Conservation (phyloP, 2,329 filamentous ascomycete species). For the Fusarium virguliforme region DNA sequence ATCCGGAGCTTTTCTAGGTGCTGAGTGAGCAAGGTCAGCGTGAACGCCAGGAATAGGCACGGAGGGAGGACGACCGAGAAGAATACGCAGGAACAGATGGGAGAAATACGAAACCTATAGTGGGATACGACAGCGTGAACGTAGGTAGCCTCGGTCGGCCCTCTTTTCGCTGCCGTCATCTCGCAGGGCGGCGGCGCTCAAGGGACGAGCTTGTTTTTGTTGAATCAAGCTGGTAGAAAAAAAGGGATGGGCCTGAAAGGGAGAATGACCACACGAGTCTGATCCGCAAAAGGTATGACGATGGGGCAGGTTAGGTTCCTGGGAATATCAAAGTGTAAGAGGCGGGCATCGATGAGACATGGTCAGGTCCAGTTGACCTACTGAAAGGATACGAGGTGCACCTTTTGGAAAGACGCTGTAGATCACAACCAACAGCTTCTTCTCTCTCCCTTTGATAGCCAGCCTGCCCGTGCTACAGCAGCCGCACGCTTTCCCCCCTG, state of each 20-base stretch:
- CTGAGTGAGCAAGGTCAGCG: constrained; percentile 29
- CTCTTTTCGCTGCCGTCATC: background rate
- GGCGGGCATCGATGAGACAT: constrained; percentile 42
- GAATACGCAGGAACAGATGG: constrained; percentile 13
- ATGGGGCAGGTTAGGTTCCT: constrained; percentile 32
- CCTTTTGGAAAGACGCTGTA: constrained; percentile 22
- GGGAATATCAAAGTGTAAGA: constrained; percentile 39
- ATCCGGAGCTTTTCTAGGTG: constrained; percentile 24
- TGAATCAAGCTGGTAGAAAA: constrained; percentile 1
- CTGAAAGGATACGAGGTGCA: constrained; percentile 34
- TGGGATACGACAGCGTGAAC: constrained; percentile 1
- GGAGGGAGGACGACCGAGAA: constrained; percentile 8
- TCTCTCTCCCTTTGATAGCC: constrained; percentile 1
- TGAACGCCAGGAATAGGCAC: constrained; percentile 41
- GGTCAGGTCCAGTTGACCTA: constrained; percentile 17
- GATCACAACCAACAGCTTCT: constrained; percentile 17
- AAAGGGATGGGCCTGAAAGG: constrained; percentile 42
- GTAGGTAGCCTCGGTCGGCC: constrained; percentile 19
- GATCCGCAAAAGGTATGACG: constrained; percentile 31
- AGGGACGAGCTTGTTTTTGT: constrained; percentile 31
- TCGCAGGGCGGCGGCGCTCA: constrained; percentile 22
- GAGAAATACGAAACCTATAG: constrained; percentile 29
- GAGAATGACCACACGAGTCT: constrained; percentile 26
- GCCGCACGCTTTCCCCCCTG: constrained; percentile 16
- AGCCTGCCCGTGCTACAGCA: constrained; percentile 20